These are phyloP conservation scores for Sherardia arvensis DNA, from an alignment of 257 asterid genomes.

Conservation along the genomic window DNA sequence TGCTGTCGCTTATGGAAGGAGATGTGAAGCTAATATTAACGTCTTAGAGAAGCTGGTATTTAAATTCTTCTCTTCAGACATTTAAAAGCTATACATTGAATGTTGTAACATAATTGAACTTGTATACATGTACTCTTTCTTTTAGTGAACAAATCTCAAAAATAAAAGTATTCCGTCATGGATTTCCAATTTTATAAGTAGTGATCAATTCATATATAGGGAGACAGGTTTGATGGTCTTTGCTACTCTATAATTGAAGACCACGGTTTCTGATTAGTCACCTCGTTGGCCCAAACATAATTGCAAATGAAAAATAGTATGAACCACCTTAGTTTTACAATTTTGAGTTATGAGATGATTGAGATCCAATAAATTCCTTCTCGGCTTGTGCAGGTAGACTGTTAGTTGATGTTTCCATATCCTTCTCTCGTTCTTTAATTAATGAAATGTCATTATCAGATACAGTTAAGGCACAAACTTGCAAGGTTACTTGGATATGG, in stretches of 20 bases:
- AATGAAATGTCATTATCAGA: slow-evolving; percentile 35
- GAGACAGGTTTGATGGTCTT: neutral
- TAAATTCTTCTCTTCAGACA: neutral
- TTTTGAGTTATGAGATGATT: neutral
- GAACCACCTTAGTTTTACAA: neutral
- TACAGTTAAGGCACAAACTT: slow-evolving; percentile 71
- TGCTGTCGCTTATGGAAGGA: slow-evolving; percentile 74
- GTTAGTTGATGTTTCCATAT: neutral
- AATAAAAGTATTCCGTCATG: neutral
- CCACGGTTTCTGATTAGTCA: neutral
- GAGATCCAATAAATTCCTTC: neutral
- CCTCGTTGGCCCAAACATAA: neutral
- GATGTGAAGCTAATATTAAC: slow-evolving; percentile 67
- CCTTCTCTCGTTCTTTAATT: neutral
- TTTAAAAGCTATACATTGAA: neutral
- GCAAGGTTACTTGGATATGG: slow-evolving; percentile 88
- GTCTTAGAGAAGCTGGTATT: slow-evolving; percentile 76
- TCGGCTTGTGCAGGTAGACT: neutral
- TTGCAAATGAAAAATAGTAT: neutral
- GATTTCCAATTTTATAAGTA: neutral
- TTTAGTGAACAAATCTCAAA: neutral
- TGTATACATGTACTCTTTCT: neutral
- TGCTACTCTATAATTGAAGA: neutral
- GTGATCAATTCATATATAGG: neutral
- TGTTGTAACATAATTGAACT: slow-evolving; percentile 1